A percentile compares a stretch with the other conserved stretches of the same genome.
phyloP scores from a whole-genome alignment of 2,329 filamentous ascomycete species.

The Lasiodiplodia citricola region DNA sequence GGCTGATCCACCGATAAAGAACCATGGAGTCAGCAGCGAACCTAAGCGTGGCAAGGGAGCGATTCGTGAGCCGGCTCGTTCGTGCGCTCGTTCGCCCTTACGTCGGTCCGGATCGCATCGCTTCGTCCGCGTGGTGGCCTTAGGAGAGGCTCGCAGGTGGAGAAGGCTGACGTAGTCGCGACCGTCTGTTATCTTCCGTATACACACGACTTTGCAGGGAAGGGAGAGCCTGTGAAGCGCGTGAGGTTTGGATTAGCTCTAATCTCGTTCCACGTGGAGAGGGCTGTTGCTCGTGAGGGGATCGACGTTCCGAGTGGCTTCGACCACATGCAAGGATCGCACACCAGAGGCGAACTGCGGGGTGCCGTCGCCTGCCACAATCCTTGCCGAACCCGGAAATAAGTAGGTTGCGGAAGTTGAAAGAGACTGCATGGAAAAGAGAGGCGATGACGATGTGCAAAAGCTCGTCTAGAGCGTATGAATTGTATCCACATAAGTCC shows the following conservation, averaged over 20 bases:
- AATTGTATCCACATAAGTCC: constrained; percentile 13
- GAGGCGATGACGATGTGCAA: constrained; percentile 1
- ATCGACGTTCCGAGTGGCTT: constrained; percentile 5
- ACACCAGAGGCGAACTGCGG: not conserved
- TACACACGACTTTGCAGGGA: not conserved
- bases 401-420: not conserved
- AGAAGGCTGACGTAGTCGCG: constrained; percentile 1
- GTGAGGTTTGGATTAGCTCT: constrained; percentile 9
- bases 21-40: not conserved
- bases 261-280: constrained; percentile 10
- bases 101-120: not conserved
- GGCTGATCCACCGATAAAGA: not conserved
- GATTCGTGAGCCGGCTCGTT: not conserved
- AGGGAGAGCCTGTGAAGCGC: not conserved
- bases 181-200: not conserved
- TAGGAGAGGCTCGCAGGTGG: not conserved
- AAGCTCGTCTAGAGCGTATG: not conserved
- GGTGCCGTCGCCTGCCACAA: constrained; percentile 1
- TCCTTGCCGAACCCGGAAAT: not conserved
- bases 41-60: not conserved
- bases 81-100: not conserved
- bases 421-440: not conserved
- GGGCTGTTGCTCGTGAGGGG: not conserved
- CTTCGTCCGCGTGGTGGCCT: not conserved
- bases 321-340: constrained; percentile 1